Percentiles rank a stretch among this genome's conserved stretches.
phyloP scores from a whole-genome alignment of 2,329 filamentous ascomycete genomes.

The Ceratocystis destructans region DNA sequence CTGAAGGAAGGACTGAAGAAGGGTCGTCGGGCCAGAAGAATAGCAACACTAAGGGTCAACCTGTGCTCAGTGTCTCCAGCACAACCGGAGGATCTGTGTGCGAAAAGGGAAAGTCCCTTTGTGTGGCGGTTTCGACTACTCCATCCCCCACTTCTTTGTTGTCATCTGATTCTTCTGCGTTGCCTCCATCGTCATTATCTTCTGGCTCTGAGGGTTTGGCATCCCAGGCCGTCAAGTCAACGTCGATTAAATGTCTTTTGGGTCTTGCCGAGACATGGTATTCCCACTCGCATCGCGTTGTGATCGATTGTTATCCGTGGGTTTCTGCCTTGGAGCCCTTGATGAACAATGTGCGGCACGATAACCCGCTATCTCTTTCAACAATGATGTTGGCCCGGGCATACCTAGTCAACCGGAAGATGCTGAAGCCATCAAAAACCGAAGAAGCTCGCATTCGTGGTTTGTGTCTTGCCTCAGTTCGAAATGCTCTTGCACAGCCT shows the following conservation, averaged over 20 bases:
- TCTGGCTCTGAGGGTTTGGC: background rate
- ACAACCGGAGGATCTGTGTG: background rate
- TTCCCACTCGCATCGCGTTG: constrained; percentile 11
- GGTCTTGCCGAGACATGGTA: constrained; percentile 14
- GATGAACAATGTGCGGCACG: constrained; percentile 8
- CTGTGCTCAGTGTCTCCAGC: background rate
- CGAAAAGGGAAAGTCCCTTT: background rate
- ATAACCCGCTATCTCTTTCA: constrained; percentile 16
- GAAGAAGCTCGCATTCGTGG: constrained; percentile 11
- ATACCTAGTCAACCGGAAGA: constrained; percentile 15
- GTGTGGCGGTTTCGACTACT: background rate
- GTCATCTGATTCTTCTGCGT: background rate
- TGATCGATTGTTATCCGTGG: constrained; percentile 20
- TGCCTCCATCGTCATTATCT: background rate
- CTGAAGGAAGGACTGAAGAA: background rate
- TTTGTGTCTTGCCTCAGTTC: constrained; percentile 13
- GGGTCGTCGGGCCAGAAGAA: background rate
- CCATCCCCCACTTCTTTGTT: background rate
- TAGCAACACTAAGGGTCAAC: background rate
- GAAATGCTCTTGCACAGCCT: constrained; percentile 10
- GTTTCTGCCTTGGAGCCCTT: constrained; percentile 16
- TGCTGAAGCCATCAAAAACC: background rate
- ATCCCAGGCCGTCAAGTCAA: background rate
- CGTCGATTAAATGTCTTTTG: background rate
- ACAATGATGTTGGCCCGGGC: constrained; percentile 17